Evolutionary conservation across 1,284 basidiomycete genomes (phyloP), one percentile per base, ranked within the genome.

Genomic region (Austroboletus rostrupii): DNA sequence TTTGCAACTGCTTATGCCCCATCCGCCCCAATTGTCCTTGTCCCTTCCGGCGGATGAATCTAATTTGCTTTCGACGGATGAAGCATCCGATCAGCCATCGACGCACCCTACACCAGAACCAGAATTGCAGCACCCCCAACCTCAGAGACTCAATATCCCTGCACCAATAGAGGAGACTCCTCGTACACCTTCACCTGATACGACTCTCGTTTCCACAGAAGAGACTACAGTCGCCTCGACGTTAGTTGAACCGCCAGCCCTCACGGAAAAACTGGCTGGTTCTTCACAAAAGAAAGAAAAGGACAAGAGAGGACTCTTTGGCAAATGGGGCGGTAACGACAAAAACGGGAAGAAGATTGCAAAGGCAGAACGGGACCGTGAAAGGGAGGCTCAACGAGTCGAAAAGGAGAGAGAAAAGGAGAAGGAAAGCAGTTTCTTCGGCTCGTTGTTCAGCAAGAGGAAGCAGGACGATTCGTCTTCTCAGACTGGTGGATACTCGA

Each of bases 381-480:
- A 80, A 64, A 68, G 69, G 60, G 79, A 82, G 59, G 75, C 46
- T 21, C 67, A 67, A 44, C 63, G 64, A 23, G 44, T 74, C 57
- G 81, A 85, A 59, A 82, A 79, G 63, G 85, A 88, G 53, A 64
- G 51, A 41, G 57, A 56, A 9, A 58, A 43, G 20, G 56, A 59
- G 35, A 81, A 83, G 59, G 84, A 89, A 23, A 67, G 77, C 26
- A 77, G 91, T 1, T 95, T 96, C 74, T 90, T 96, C 57, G 91
- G 91, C 3, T 90, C 89, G 16, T 73, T 97, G 6, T 96, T 96
- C 47, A 76, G 83, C 48, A 87, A 85, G 73, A 94, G 91, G 77
- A 87, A 85, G 65, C 80, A 85, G 46, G 88, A 90, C 21, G 79
- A 84, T 26, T 74, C 78, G 39, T 65, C 74, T 37, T 71, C 78